A percentile compares a stretch with the other conserved stretches of the same genome.
Conservation (phyloP, 495 filamentous ascomycete species). For the Saxophila tyrrhenica region DNA sequence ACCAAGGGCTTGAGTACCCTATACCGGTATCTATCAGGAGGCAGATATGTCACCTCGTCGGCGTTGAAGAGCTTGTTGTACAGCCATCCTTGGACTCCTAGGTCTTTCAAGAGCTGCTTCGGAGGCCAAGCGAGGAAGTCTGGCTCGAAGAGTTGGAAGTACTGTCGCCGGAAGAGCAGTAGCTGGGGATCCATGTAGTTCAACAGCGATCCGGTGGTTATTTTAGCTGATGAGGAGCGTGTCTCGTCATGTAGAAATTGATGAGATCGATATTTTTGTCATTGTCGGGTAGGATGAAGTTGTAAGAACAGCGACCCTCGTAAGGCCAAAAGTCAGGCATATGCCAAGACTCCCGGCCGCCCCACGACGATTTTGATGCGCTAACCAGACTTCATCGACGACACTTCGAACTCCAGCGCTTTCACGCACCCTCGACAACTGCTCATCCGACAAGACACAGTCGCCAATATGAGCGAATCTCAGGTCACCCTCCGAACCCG, state of each 20-base stretch:
- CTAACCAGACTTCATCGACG: neutral
- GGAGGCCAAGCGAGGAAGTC: slow-evolving; percentile 45
- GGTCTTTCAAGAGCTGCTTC: slow-evolving; percentile 38
- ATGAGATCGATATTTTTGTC: too few relatives aligned
- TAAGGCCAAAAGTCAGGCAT: too few relatives aligned
- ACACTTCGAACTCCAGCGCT: neutral
- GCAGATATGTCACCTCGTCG: slow-evolving; percentile 36
- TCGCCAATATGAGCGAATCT: slow-evolving; percentile 70
- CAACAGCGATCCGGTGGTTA: neutral
- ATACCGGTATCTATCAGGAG: slow-evolving; percentile 57
- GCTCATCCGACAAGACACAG: slow-evolving; percentile 2
- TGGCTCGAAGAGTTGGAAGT: slow-evolving; percentile 53
- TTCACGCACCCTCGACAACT: neutral
- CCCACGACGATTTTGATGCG: neutral
- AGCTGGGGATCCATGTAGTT: slow-evolving; percentile 22
- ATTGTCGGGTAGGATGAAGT: too few relatives aligned
- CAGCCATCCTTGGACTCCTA: slow-evolving; percentile 48
- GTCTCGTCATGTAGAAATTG: neutral
- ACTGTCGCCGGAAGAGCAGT: slow-evolving; percentile 47
- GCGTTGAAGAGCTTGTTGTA: slow-evolving; percentile 54
- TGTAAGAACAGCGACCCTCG: too few relatives aligned
- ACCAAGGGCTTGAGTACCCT: slow-evolving; percentile 61
- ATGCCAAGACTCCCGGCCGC: neutral
- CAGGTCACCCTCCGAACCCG: slow-evolving; percentile 96
- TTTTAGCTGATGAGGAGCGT: neutral